phyloP scores from a whole-genome alignment of 164 flowering plant genomes.

The Magnolia changhungtana region DNA sequence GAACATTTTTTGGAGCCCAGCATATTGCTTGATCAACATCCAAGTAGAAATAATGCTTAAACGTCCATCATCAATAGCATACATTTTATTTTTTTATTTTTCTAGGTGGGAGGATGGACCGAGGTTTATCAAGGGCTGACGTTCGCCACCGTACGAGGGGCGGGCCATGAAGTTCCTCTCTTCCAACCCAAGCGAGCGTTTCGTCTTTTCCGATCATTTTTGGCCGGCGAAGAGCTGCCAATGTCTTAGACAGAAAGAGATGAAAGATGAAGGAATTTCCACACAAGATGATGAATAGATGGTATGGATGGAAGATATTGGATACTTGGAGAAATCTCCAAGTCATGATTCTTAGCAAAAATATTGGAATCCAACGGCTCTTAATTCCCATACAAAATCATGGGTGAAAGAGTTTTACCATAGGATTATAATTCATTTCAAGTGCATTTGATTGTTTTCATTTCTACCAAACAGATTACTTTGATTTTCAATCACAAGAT shows the following conservation, averaged over 20 bases:
- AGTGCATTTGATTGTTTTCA: neutral
- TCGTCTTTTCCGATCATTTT: conserved; percentile 54
- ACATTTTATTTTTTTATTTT: neutral
- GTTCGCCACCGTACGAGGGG: conserved; percentile 84
- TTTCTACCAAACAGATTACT: neutral
- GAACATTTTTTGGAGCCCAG: too few species aligned
- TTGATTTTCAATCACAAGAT: neutral
- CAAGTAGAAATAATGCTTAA: neutral
- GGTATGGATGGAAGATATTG: too few species aligned
- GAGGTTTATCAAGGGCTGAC: conserved; percentile 80
- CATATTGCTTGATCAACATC: neutral
- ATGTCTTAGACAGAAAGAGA: conserved; percentile 1
- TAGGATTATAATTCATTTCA: conserved; percentile 3
- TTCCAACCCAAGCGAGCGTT: conserved; percentile 56
- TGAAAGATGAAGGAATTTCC: neutral
- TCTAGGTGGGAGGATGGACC: conserved; percentile 89
- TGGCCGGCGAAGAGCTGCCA: conserved; percentile 31
- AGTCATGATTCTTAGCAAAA: neutral
- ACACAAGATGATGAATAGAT: neutral
- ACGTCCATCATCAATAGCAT: neutral
- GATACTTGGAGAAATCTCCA: neutral
- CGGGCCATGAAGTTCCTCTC: conserved; percentile 87
- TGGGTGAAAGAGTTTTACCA: neutral
- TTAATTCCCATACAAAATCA: neutral
- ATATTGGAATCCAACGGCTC: neutral